Base-by-base conservation (phyloP, 2,329 filamentous ascomycete genomes). In the Alternaria arbusti region DNA sequence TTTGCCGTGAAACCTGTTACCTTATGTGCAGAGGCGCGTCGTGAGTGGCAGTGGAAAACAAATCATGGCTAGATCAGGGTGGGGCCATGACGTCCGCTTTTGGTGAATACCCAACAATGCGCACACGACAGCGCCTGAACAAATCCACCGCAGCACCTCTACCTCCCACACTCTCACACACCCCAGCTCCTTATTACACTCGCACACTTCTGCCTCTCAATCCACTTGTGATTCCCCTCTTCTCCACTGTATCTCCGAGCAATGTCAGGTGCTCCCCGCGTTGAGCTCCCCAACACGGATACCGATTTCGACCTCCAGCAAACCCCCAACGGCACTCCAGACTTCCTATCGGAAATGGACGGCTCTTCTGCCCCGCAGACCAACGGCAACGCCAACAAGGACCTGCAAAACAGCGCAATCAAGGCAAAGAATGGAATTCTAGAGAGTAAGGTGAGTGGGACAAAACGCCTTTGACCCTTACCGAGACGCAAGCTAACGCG, bases 401-500 rank as follows among this genome's bases (percentile, higher is more conserved):
- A 55, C 45, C 63, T 69, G 69, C 68, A 68, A 49, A 61, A 67
- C 60, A 72, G 71, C 59, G 69, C 74, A 36, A 69, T 74, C 68
- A 74, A 74, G 62, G 68, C 75, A 56, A 79, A 80, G 72, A 75
- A 80, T 74, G 74, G 71, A 64, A 70, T 82, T 61, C 54, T 80
- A 52, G 76, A 78, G 70, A 78, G 82, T 84, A 75, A 83, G 82
- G 82, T 83, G 74, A 63, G 82, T 78, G 66, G 65, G 54, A 71
- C 67, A 68, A 40, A 61, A 66, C 65, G 60, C 68, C 70, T 67
- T 70, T 61, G 64, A 66, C 70, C 70, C 57, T 68, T 78, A 73
- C 76, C 74, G 75, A 79, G 74, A 72, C 68, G 64, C 69, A 73
- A 63, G 69, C 75, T 80, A 78, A 79, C 72, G 70, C 71, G 65